A percentile compares a stretch with the other conserved stretches of the same genome.
phyloP scores from a whole-genome alignment of 1,284 basidiomycete species.

The Heterobasidion annosum region DNA sequence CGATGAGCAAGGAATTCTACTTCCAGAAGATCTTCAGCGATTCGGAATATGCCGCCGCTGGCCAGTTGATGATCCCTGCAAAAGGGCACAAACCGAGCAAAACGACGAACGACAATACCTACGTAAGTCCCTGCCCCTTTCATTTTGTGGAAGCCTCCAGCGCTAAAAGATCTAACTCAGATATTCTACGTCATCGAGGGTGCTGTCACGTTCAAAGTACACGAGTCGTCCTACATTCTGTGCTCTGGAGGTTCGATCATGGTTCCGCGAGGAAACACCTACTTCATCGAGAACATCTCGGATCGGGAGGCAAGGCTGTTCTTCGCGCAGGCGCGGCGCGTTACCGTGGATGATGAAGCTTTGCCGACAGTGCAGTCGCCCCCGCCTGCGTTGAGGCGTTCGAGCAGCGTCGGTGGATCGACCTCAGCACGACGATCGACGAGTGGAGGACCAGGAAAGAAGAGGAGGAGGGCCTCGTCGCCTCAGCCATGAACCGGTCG shows the following conservation, averaged over 20 bases:
- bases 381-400: slow-evolving; percentile 1
- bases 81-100: slow-evolving; percentile 80
- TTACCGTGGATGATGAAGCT: slow-evolving; percentile 31
- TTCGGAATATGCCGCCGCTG: slow-evolving; percentile 84
- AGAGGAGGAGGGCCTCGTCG: not conserved
- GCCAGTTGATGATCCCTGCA: slow-evolving; percentile 77
- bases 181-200: slow-evolving; percentile 86
- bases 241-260: slow-evolving; percentile 84
- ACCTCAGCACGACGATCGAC: not conserved
- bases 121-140: slow-evolving; percentile 47
- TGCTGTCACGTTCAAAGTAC: slow-evolving; percentile 78
- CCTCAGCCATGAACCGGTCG: not conserved
- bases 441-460: not conserved
- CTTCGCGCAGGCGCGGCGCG: slow-evolving; percentile 88
- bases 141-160: not conserved
- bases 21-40: slow-evolving; percentile 98
- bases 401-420: slow-evolving; percentile 4
- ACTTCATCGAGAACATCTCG: slow-evolving; percentile 84
- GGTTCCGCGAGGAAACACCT: slow-evolving; percentile 90
- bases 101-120: slow-evolving; percentile 89
- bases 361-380: slow-evolving; percentile 10
- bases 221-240: slow-evolving; percentile 72
- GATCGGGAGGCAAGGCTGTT: slow-evolving; percentile 78
- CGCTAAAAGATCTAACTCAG: slow-evolving; percentile 28
- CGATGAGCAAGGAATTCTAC: slow-evolving; percentile 60